These are phyloP conservation scores for Fusarium phyllophilum DNA, from an alignment of 2,329 filamentous ascomycete genomes.

Conservation along the genomic window DNA sequence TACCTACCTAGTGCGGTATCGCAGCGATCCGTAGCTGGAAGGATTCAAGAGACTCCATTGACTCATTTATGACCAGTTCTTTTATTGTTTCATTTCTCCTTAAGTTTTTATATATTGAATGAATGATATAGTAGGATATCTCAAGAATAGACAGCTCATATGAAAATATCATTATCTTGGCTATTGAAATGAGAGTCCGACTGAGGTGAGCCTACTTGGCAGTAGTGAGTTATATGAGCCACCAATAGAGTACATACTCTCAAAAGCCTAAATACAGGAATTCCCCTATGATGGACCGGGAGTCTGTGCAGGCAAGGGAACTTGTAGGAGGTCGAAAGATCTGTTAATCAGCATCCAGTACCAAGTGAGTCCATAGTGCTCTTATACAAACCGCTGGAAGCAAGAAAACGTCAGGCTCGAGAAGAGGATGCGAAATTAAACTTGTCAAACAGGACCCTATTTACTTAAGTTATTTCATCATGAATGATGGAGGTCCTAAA, in stretches of 20 bases:
- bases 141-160: not conserved
- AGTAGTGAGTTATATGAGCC: not conserved
- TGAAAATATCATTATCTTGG: not conserved
- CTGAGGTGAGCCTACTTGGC: not conserved
- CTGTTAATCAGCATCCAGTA: not conserved
- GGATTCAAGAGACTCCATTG: conserved; percentile 14
- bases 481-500: no score
- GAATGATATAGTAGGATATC: not conserved
- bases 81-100: not conserved
- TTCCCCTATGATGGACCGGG: no score
- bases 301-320: not conserved
- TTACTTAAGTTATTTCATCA: not conserved
- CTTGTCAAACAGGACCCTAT: not conserved
- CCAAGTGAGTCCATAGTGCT: not conserved
- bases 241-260: not conserved
- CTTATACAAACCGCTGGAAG: not conserved
- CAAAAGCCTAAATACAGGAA: not conserved
- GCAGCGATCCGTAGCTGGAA: conserved; percentile 28
- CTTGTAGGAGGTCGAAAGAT: not conserved
- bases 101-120: not conserved
- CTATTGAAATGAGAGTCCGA: not conserved
- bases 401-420: not conserved
- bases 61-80: conserved; percentile 1
- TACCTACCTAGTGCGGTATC: conserved; percentile 28
- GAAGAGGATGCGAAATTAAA: not conserved